A percentile compares a stretch with the other conserved stretches of the same genome.
phyloP scores from a whole-genome alignment of 768 basidiomycete species.

The Mycena crocata region DNA sequence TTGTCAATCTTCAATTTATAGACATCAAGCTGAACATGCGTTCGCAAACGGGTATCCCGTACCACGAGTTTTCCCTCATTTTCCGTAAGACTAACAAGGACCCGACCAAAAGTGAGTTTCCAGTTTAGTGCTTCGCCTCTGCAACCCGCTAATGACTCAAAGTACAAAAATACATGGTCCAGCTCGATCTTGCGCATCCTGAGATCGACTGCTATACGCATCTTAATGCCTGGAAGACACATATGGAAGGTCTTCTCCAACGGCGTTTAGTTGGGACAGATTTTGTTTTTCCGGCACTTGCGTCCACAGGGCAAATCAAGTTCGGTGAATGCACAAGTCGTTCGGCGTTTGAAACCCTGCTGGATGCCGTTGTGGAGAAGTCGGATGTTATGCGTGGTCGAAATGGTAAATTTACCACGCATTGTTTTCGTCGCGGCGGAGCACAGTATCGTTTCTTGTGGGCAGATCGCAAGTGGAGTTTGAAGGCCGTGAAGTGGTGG shows the following conservation, averaged over 20 bases:
- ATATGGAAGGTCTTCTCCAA: conserved; percentile 19
- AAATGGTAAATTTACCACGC: conserved; percentile 38
- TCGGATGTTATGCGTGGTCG: conserved; percentile 30
- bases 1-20: conserved; percentile 28
- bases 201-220: conserved; percentile 37
- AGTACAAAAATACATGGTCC: conserved; percentile 29
- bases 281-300: conserved; percentile 39
- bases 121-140: not conserved
- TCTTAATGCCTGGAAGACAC: conserved; percentile 22
- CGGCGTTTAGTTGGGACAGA: conserved; percentile 29
- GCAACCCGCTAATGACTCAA: not conserved
- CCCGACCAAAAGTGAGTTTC: conserved; percentile 30
- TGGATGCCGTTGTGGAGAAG: conserved; percentile 35
- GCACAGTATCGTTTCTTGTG: conserved; percentile 45
- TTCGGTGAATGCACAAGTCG: conserved; percentile 37
- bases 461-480: conserved; percentile 40
- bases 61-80: conserved; percentile 32
- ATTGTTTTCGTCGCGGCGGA: conserved; percentile 42
- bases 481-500: conserved; percentile 44
- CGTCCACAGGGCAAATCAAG: conserved; percentile 37
- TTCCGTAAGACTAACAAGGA: conserved; percentile 40
- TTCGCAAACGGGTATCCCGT: conserved; percentile 16
- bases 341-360: conserved; percentile 36
- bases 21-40: conserved; percentile 20
- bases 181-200: conserved; percentile 24